Percentiles rank a stretch among this genome's conserved stretches.
These are phyloP conservation scores for Dionaea muscipula DNA, from an alignment of 179 eudicot genomes.

Conservation along the genomic window DNA sequence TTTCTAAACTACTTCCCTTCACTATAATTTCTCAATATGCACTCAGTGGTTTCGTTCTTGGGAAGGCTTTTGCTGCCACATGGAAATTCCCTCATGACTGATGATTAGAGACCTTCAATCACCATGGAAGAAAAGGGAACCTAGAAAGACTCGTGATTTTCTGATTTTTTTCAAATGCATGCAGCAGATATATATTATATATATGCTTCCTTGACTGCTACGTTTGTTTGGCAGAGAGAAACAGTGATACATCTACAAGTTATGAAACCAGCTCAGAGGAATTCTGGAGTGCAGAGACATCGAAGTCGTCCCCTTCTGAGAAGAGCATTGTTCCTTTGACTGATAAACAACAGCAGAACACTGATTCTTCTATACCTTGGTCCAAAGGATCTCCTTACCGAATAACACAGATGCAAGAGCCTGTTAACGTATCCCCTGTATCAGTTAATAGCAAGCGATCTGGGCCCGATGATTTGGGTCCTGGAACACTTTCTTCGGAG, in stretches of 20 bases:
- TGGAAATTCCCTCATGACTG: neutral
- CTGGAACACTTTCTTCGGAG: slow-evolving; percentile 9
- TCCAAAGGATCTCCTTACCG: slow-evolving; percentile 13
- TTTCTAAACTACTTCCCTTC: too few species aligned
- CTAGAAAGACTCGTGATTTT: neutral
- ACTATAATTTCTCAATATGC: too few species aligned
- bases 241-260: slow-evolving; percentile 2
- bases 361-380: slow-evolving; percentile 6
- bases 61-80: too few species aligned
- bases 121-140: too few species aligned
- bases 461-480: slow-evolving; percentile 11
- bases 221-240: slow-evolving; percentile 13
- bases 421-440: slow-evolving; percentile 9
- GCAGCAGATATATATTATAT: neutral
- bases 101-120: neutral
- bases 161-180: neutral
- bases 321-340: slow-evolving; percentile 11
- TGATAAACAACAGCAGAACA: slow-evolving; percentile 9
- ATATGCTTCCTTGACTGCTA: neutral
- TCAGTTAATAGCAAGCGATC: slow-evolving; percentile 16
- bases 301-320: slow-evolving; percentile 6
- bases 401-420: slow-evolving; percentile 1
- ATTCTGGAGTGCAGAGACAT: slow-evolving; percentile 3
- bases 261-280: neutral
- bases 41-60: too few species aligned